A percentile compares a stretch with the other conserved stretches of the same genome.
Conservation (phyloP, 2,329 filamentous ascomycete genomes). For the Gaeumannomyces tritici region DNA sequence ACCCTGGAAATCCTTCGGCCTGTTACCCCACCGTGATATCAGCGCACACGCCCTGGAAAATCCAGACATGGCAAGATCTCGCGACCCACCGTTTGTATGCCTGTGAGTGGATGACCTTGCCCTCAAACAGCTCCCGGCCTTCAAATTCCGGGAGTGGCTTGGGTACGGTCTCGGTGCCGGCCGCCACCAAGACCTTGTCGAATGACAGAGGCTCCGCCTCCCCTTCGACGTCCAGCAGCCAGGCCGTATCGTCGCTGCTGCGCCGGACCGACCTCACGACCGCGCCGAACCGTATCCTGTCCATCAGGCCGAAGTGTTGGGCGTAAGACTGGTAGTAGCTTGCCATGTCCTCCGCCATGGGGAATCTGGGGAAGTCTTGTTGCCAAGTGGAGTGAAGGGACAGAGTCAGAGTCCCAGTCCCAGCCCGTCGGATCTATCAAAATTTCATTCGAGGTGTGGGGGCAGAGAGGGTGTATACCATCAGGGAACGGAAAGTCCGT, state of each 20-base stretch:
- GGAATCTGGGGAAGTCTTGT: constrained; percentile 14
- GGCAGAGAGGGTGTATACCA: background rate
- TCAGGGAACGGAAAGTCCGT: constrained; percentile 24
- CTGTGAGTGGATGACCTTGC: constrained; percentile 8
- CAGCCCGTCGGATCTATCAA: background rate
- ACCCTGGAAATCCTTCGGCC: constrained; percentile 7
- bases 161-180: constrained; percentile 6
- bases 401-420: background rate
- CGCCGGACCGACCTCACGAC: constrained; percentile 10
- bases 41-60: background rate
- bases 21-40: background rate
- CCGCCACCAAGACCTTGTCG: constrained; percentile 11
- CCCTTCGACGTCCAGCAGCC: constrained; percentile 18
- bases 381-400: background rate
- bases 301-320: constrained; percentile 19
- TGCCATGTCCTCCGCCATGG: constrained; percentile 15
- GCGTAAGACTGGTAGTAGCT: constrained; percentile 23
- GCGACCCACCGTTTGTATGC: constrained; percentile 7
- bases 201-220: constrained; percentile 12
- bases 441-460: too few species aligned
- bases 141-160: constrained; percentile 6
- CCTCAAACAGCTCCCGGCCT: constrained; percentile 8
- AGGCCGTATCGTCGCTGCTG: constrained; percentile 13
- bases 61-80: too few species aligned
- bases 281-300: constrained; percentile 16